phyloP scores from a whole-genome alignment of 352 stramenopile species.

The Bremia lactucae region DNA sequence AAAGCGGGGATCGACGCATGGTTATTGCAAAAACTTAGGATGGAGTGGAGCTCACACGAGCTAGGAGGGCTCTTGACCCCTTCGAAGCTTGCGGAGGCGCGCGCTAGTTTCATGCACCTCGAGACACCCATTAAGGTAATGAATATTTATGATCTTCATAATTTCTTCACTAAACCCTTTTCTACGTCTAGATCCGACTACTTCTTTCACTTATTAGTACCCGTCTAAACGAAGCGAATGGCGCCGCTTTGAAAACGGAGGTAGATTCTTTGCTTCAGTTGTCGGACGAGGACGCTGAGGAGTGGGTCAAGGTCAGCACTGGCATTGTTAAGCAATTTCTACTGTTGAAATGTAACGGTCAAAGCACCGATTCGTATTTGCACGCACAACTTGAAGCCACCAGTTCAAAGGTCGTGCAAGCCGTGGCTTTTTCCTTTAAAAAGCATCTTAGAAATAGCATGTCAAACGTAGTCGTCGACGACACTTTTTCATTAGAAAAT shows the following conservation, averaged over 20 bases:
- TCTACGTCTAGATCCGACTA: conserved; percentile 30
- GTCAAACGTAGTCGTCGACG: conserved; percentile 21
- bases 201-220: conserved; percentile 60
- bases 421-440: conserved; percentile 12
- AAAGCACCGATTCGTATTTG: conserved; percentile 47
- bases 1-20: conserved; percentile 42
- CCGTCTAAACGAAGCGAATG: conserved; percentile 34
- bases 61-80: conserved; percentile 49
- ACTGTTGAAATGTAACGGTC: conserved; percentile 30
- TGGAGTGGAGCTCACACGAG: conserved; percentile 66
- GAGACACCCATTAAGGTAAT: conserved; percentile 36
- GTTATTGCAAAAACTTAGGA: conserved; percentile 65
- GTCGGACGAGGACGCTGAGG: conserved; percentile 48
- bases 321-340: conserved; percentile 67
- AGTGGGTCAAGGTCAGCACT: conserved; percentile 58
- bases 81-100: conserved; percentile 44
- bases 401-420: conserved; percentile 29
- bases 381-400: conserved; percentile 42
- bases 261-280: conserved; percentile 39
- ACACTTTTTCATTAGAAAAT: conserved; percentile 62
- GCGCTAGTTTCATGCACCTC: conserved; percentile 44
- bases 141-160: not conserved
- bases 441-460: conserved; percentile 11
- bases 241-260: conserved; percentile 27
- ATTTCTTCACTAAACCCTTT: not conserved